A percentile compares a stretch with the other conserved stretches of the same genome.
Conservation (phyloP, 768 basidiomycete genomes). For the Lactarius vividus region DNA sequence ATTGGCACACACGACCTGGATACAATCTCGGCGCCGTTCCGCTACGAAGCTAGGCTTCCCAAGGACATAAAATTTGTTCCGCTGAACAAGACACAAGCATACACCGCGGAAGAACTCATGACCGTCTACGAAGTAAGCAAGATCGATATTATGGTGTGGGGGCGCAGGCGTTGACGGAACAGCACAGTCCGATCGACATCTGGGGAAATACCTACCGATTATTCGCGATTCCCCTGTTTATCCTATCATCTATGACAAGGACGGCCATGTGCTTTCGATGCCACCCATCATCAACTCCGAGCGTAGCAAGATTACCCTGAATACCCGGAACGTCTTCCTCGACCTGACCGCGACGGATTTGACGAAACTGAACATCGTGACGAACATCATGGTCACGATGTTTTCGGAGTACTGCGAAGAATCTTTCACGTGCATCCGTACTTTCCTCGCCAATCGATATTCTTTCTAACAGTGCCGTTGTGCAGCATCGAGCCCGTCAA, state of each 20-base stretch:
- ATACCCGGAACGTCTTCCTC: slow-evolving; percentile 93
- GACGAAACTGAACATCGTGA: slow-evolving; percentile 94
- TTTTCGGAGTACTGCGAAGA: slow-evolving; percentile 95
- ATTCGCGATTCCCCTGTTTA: slow-evolving; percentile 95
- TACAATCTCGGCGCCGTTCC: slow-evolving; percentile 81
- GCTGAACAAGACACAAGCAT: slow-evolving; percentile 71
- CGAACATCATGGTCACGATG: slow-evolving; percentile 95
- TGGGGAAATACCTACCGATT: slow-evolving; percentile 85
- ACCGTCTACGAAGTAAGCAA: slow-evolving; percentile 79
- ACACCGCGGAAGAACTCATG: slow-evolving; percentile 92
- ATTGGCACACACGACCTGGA: slow-evolving; percentile 98
- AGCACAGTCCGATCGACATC: slow-evolving; percentile 82
- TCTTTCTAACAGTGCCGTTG: neutral
- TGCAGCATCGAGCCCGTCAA: slow-evolving; percentile 90
- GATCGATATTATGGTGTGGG: neutral
- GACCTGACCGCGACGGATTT: slow-evolving; percentile 96
- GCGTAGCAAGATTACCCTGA: slow-evolving; percentile 93
- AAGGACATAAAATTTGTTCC: slow-evolving; percentile 91
- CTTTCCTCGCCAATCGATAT: slow-evolving; percentile 2
- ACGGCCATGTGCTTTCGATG: slow-evolving; percentile 89
- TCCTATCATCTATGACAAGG: slow-evolving; percentile 93
- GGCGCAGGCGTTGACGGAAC: slow-evolving; percentile 2
- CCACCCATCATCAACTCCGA: slow-evolving; percentile 98
- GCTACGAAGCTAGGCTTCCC: slow-evolving; percentile 78
- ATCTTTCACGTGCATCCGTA: slow-evolving; percentile 78